Evolutionary conservation across 345 rosid species (phyloP).

Genomic region (Bruguiera sexangula): DNA sequence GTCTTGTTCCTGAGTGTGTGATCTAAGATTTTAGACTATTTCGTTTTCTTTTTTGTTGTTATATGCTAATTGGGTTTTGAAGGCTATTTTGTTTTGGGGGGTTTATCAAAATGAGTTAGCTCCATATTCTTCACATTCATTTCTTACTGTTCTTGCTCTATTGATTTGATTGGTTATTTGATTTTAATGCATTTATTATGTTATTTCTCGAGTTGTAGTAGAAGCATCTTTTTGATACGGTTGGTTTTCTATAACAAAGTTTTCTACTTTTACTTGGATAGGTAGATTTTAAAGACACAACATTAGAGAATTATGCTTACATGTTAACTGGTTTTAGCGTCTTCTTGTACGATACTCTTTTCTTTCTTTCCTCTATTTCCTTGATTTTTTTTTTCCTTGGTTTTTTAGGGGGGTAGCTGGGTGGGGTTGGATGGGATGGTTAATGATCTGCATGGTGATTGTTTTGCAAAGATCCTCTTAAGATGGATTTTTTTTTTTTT

Average conservation of each 20-base stretch:
- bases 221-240: too few species aligned
- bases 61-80: too few species aligned
- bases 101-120: constrained; percentile 1
- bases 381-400: too few species aligned
- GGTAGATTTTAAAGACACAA: too few species aligned
- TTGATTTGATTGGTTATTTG: neutral
- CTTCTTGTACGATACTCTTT: neutral
- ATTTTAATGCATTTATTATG: neutral
- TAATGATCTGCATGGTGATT: neutral
- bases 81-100: neutral
- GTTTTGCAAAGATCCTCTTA: neutral
- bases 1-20: constrained; percentile 16
- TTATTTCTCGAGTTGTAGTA: too few species aligned
- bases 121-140: neutral
- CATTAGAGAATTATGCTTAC: too few species aligned
- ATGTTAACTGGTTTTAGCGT: too few species aligned
- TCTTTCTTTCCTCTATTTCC: neutral
- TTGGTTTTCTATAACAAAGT: too few species aligned
- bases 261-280: neutral
- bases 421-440: too few species aligned
- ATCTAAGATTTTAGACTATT: constrained; percentile 3
- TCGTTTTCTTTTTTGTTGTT: neutral
- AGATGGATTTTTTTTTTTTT: neutral
- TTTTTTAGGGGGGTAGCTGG: too few species aligned
- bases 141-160: neutral